phyloP scores from a whole-genome alignment of 805 yeast species.

The Torulaspora quercuum region DNA sequence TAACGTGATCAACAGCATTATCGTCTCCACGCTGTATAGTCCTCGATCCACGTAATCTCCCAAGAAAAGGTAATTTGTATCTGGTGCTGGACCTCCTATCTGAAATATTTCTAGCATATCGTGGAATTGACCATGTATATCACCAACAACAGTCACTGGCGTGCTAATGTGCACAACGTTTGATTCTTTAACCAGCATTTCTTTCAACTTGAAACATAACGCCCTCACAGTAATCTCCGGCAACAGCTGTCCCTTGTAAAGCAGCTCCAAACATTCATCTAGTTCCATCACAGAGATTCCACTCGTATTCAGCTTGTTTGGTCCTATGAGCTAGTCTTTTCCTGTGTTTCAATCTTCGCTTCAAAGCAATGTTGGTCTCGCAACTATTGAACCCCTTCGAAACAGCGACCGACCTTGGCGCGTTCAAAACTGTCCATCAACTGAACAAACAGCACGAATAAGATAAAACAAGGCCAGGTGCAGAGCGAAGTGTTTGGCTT shows the following conservation, averaged over 20 bases:
- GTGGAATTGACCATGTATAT: slow-evolving; percentile 95
- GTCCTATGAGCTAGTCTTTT: no score
- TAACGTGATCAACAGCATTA: slow-evolving; percentile 72
- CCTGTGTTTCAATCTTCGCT: no score
- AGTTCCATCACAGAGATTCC: slow-evolving; percentile 43
- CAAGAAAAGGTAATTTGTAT: slow-evolving; percentile 85
- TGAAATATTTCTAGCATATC: slow-evolving; percentile 88
- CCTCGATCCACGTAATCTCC: slow-evolving; percentile 98
- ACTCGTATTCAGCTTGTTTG: no score
- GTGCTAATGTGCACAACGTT: slow-evolving; percentile 80
- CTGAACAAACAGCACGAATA: no score
- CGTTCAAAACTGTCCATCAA: no score
- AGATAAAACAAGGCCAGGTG: no score
- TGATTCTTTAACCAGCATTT: slow-evolving; percentile 71
- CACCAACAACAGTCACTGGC: slow-evolving; percentile 96
- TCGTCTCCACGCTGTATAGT: slow-evolving; percentile 88
- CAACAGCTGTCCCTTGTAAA: slow-evolving; percentile 60
- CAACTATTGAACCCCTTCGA: no score
- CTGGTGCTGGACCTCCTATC: slow-evolving; percentile 91
- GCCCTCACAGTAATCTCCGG: slow-evolving; percentile 70
- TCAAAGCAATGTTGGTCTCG: no score
- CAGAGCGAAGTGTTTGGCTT: no score
- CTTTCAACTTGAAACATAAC: slow-evolving; percentile 77
- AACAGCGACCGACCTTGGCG: no score
- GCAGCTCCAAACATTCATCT: slow-evolving; percentile 66